These are phyloP conservation scores for Citrullus mucosospermus DNA, from an alignment of 306 rosid genomes.

Conservation along the genomic window DNA sequence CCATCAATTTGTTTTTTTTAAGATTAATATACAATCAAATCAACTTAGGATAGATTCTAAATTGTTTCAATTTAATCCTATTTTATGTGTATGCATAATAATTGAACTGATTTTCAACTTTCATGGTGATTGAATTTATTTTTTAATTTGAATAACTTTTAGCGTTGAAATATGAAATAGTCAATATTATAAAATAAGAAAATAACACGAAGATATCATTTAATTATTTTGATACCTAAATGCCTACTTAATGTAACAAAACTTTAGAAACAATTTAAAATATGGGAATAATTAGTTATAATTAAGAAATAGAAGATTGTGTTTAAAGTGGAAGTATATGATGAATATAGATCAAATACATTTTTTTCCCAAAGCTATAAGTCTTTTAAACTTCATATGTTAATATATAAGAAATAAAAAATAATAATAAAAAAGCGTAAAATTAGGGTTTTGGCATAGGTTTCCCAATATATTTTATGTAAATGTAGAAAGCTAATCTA, in stretches of 20 bases:
- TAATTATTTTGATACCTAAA: too few relatives aligned
- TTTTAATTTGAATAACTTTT: background rate
- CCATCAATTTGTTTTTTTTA: background rate
- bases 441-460: too few relatives aligned
- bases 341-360: too few relatives aligned
- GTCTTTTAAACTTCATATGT: too few relatives aligned
- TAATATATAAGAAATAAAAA: too few relatives aligned
- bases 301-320: background rate
- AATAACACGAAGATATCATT: too few relatives aligned
- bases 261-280: background rate
- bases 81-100: background rate
- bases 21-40: background rate
- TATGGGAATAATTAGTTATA: background rate
- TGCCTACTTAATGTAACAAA: background rate
- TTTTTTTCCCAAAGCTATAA: too few relatives aligned
- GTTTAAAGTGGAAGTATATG: too few relatives aligned
- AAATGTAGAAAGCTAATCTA: too few relatives aligned
- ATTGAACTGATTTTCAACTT: background rate
- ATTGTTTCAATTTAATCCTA: background rate
- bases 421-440: too few relatives aligned
- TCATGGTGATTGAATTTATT: too few relatives aligned
- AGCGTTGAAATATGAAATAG: background rate
- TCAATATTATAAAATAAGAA: background rate
- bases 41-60: background rate
- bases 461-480: too few relatives aligned